Base-by-base conservation (phyloP, 805 yeast species). In the Brettanomyces nanus region DNA sequence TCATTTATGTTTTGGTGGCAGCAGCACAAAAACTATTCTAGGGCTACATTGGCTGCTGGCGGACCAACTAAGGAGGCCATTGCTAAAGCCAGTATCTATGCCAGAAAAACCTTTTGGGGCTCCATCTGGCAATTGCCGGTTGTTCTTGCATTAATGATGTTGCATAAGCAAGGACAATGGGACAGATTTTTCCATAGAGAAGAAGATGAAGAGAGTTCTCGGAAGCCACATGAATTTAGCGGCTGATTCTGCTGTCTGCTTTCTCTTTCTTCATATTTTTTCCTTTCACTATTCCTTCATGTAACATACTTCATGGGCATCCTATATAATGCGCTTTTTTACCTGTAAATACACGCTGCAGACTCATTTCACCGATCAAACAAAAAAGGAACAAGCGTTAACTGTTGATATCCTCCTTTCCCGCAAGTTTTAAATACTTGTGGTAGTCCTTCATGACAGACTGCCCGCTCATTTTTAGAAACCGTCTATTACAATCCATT, bases 101-200 rank as follows among this genome's bases (percentile, higher is more conserved):
- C 98, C 1, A 78, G 84, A 43, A 81, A 80, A 55, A 70, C 89
- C 31, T 92, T 92, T 58, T 85, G 95, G 95, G 85, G 94, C 28
- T 82, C 95, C 20, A 95, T 92, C 1, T 77, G 90, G 78, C 97
- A 92, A 50, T 63, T 92, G 33, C 98, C 99, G 0, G 89, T 83
- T 0, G 81, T 94, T 13, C 64, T 92, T 38, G 80, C 87, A 15
- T 64, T 92, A 43, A 97, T 97, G 1, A 90, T 92, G 87, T 58
- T 92, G 36, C 97, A 92, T 60, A 92, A 92, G 61, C 80, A 80
- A 56, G 96, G 96, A 5, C 86, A 87, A 56, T 90, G 97, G 97
- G 95, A 87, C 54, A 70, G 84, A 67, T 49, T 80, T 19, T 66
- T 67, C 13, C 41, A 46, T 4, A 59, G 52, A 10, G 51, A 56